Percentiles rank a stretch among this genome's conserved stretches.
Conservation (phyloP, 2,329 filamentous ascomycete genomes). For the Pseudogymnoascus sp. region DNA sequence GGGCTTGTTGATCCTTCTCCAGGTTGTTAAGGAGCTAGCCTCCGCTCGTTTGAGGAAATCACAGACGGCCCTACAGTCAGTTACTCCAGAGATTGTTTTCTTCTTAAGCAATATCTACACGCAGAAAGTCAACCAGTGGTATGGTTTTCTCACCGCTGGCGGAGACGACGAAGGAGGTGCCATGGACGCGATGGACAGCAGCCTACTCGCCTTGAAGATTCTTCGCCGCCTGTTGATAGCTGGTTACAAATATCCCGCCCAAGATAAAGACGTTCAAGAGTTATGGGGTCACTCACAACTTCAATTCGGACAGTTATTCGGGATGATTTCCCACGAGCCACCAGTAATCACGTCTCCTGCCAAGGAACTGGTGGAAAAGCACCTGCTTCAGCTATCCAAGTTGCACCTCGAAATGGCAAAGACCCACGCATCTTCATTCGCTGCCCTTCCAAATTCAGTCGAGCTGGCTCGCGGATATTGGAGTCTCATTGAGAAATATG, state of each 20-base stretch:
- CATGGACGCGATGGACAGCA: conserved; percentile 63
- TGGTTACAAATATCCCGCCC: conserved; percentile 77
- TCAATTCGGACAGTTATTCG: conserved; percentile 71
- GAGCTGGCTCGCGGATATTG: conserved; percentile 77
- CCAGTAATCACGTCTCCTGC: conserved; percentile 42
- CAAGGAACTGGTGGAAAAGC: conserved; percentile 65
- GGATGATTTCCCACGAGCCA: conserved; percentile 50
- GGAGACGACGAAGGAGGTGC: conserved; percentile 51
- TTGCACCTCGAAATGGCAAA: conserved; percentile 81
- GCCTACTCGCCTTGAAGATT: conserved; percentile 69
- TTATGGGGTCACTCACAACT: conserved; percentile 74
- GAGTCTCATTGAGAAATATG: conserved; percentile 69
- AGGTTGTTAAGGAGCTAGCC: conserved; percentile 83
- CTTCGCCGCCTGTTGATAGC: conserved; percentile 69
- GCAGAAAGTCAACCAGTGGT: conserved; percentile 63
- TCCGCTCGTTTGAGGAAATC: conserved; percentile 69
- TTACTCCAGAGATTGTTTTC: conserved; percentile 77
- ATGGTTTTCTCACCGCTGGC: conserved; percentile 48
- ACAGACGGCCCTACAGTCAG: conserved; percentile 66
- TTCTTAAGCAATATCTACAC: conserved; percentile 72
- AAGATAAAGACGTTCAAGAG: conserved; percentile 64
- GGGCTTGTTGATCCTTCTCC: conserved; percentile 67
- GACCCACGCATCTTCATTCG: conserved; percentile 73
- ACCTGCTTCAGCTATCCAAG: conserved; percentile 84
- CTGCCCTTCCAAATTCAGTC: conserved; percentile 70